Evolutionary conservation across 768 basidiomycete species (phyloP), one percentile per base, ranked within the genome.

Genomic region (Boletus coccyginus): DNA sequence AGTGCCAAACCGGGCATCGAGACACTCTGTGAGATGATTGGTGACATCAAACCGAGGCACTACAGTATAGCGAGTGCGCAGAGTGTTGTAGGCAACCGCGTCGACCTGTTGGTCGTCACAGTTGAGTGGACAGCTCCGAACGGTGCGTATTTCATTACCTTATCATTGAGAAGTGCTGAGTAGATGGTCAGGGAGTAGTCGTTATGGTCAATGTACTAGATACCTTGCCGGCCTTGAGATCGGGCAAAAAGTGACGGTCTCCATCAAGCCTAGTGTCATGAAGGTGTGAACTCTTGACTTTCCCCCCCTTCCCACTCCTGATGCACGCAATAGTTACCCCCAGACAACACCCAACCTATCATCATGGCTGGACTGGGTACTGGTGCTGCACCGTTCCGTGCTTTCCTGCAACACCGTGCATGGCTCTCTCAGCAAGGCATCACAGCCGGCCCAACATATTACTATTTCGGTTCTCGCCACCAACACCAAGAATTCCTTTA

Each of bases 301-400:
- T 24, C 38, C 13, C 21, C 16, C 0, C 24, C 13, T 46, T 32
- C 3, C n/a, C 29, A 38, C 33, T 52, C 24, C 61, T 69, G 31
- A 71, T 44, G 5, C 51, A 40, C 35, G 41, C 10, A 46, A 42
- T 61, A 94, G 90, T 78, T 98, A 7, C 97, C 97, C 51, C 88
- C 89, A 0, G 81, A 85, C 67, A 78, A 86, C 68, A 81, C 78
- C 45, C 94, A 96, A 68, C 97, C 97, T 39, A 80, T 99, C 73
- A 96, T 98, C 74, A 94, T 99, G 92, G 94, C 96, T 35, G 97
- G 97, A 61, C 86, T 99, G 32, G 97, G 97, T 47, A 99, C 97
- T 5, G 97, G 96, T 53, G 97, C 94, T 10, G 97, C 97, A 12
- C 97, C 97, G 24, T 99, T 99, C 90, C 92, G 97, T 55, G 97